Base-by-base conservation (phyloP, 345 rosid genomes). In the Noccaea bulbosa region DNA sequence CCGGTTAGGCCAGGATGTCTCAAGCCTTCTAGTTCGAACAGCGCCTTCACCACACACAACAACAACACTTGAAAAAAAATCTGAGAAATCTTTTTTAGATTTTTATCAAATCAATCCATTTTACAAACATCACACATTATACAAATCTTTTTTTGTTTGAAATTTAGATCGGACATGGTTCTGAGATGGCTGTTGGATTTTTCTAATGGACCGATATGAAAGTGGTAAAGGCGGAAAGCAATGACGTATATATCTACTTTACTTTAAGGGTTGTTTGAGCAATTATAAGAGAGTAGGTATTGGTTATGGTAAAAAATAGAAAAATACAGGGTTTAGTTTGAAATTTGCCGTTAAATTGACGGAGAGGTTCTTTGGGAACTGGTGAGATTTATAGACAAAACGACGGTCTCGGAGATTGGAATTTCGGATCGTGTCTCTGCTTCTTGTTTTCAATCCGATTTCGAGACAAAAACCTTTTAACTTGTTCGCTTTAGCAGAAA, bases 391-490 rank as follows among this genome's bases (percentile, higher is more conserved):
- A 24, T 22, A 75, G 59, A 68, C 79, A 54, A 53, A 69, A 69
- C 74, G 66, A 55, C 70, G 65, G 65, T 76, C 76, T 76, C 63
- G 75, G 75, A 70, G 79, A 70, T 70, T 64, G 79, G 44, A 43
- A 39, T 43, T 57, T 57, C 43, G 66, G 79, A 76, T 75, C 75
- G 79, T 61, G 53, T 75, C 79, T 68, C 78, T 69, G 39, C 51
- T 54, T 69, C 60, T 66, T 32, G 50, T 46, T 65, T 48, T 52
- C 56, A 48, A 55, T 74, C 62, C 47, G 72, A 74, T 66, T 67
- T 24, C 68, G 24, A 58, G 9, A 1, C 47, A 14, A 11, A 33
- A 11, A 11, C 35, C 10, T 60, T 48, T 38, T 2, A 11, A 27
- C 30, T 27, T 27, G 30, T 27, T 27, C 30, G 30, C 16, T 6